Base-by-base conservation (phyloP, 495 filamentous ascomycete genomes). In the Aspergillus carlsbadensis region DNA sequence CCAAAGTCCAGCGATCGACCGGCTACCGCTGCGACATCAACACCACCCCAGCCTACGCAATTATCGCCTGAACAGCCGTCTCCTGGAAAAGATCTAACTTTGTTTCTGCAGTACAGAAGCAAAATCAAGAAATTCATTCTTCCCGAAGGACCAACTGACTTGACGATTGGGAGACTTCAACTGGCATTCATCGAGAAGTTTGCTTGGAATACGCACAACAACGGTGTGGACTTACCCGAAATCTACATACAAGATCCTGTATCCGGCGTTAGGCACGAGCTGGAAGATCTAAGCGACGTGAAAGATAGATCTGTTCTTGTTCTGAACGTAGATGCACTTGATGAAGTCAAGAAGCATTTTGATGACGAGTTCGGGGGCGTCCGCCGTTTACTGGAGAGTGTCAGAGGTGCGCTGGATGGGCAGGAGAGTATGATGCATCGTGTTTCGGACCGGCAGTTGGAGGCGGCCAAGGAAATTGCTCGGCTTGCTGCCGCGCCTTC, bases 111-210 rank as follows among this genome's bases (percentile, higher is more conserved):
- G 73, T 96, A 97, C 72, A 96, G 92, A 63, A 93, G 87, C 57
- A 92, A 93, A 64, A 94, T 98, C 56, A 97, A 97, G 74, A 98
- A 98, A 64, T 96, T 92, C 65, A 84, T 96, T 7, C 82, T 98
- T 10, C 73, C 89, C 2, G 92, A 93, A 63, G 92, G 92, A 5
- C 87, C 85, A 54, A 82, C 85, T 10, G 91, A 89, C 41, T 76
- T 98, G 14, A 91, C 92, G 17, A 85, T 96, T 51, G 90, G 89
- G 10, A 82, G 91, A 10, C 73, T 98, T 53, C 94, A 98, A 65
- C 81, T 98, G 31, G 92, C 93, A n/a, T 98, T 98, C 69, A 98
- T 98, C 61, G 95, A 98, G 60, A 98, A 97, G 63, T 98, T 98
- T 64, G 91, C 92, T 6, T 98, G 96, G 91, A 97, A 94, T 61